Percentiles rank a stretch among this genome's conserved stretches.
Evolutionary conservation across 176 grass and related monocot genomes (phyloP).

Genomic region (Stipa capillata): DNA sequence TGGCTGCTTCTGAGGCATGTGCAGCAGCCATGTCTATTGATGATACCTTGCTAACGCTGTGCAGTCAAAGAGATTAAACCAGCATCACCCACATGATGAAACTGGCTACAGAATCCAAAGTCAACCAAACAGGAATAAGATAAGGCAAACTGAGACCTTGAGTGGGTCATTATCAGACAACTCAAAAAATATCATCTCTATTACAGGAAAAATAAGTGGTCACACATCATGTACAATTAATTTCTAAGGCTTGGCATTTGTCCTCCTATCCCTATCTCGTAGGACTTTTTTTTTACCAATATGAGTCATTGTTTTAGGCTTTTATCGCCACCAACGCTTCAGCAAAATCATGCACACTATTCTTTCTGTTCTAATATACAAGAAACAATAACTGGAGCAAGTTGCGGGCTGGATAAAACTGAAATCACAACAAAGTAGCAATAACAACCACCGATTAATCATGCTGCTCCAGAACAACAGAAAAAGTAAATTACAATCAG

Average conservation of each 20-base stretch:
- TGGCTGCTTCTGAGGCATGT: constrained; percentile 22
- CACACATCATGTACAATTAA: not conserved
- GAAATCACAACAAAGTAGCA: not conserved
- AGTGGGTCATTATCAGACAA: not conserved
- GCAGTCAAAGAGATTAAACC: not conserved
- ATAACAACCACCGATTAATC: not conserved
- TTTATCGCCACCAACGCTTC: not conserved
- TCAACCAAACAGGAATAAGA: not conserved
- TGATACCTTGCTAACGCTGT: constrained; percentile 1
- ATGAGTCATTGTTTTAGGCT: not conserved
- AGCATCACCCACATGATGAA: not conserved
- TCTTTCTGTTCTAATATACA: not conserved
- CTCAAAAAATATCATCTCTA: not conserved
- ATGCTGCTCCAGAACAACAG: not conserved
- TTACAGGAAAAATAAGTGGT: not conserved
- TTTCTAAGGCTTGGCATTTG: not conserved
- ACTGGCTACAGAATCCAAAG: not conserved
- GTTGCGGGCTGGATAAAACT: not conserved
- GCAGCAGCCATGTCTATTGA: constrained; percentile 9
- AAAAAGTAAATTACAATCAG: not conserved
- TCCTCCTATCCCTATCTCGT: not conserved
- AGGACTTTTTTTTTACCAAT: not conserved
- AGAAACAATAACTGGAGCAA: not conserved
- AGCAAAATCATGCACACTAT: not conserved
- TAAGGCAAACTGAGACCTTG: not conserved